Evolutionary conservation across 2,329 filamentous ascomycete species (phyloP).

Genomic region (Verticillium nubilum): DNA sequence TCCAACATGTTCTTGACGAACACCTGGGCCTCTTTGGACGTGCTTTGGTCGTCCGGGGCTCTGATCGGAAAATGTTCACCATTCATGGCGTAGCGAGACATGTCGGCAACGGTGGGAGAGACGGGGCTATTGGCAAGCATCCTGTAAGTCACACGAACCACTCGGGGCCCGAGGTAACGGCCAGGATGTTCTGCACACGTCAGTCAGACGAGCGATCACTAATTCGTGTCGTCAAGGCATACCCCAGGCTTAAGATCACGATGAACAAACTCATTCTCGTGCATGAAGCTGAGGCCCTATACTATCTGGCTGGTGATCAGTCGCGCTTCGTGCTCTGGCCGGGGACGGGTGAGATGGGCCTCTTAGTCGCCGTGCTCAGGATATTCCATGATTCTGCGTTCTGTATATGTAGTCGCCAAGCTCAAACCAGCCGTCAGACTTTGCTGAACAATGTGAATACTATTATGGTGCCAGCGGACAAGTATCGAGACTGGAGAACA

Average conservation of each 20-base stretch:
- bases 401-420: conserved; percentile 6
- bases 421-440: conserved; percentile 17
- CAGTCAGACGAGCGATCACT: neutral
- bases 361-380: conserved; percentile 14
- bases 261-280: conserved; percentile 13
- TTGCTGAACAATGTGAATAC: conserved; percentile 11
- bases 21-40: neutral
- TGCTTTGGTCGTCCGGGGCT: neutral
- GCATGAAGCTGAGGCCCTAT: conserved; percentile 13
- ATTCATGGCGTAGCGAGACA: neutral
- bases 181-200: conserved; percentile 11
- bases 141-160: conserved; percentile 14
- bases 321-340: conserved; percentile 4
- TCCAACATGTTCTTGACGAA: neutral
- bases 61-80: neutral
- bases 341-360: conserved; percentile 6
- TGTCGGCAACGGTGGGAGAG: neutral
- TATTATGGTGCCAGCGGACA: neutral
- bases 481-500: no score
- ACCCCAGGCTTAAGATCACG: conserved; percentile 12
- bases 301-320: conserved; percentile 9
- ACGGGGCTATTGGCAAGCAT: neutral
- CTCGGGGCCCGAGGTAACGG: conserved; percentile 8
- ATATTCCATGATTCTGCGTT: conserved; percentile 20
- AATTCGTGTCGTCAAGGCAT: neutral